A percentile compares a stretch with the other conserved stretches of the same genome.
phyloP scores from a whole-genome alignment of 306 rosid species.

The Cucurbita argyrosperma region DNA sequence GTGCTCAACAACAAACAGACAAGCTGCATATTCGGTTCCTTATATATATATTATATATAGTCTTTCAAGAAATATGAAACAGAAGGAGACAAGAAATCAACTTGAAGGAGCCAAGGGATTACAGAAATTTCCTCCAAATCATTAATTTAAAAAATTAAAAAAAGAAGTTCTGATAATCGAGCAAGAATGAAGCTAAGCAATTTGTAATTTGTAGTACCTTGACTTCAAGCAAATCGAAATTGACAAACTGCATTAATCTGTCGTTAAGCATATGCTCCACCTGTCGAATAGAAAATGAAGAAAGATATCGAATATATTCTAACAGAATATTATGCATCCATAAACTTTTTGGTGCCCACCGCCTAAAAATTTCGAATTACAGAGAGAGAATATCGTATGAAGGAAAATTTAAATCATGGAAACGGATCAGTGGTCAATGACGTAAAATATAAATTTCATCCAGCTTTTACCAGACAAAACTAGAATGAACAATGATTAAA shows the following conservation, averaged over 20 bases:
- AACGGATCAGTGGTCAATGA: not conserved
- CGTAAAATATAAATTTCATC: not conserved
- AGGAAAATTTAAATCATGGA: not conserved
- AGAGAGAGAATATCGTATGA: not conserved
- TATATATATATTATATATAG: not conserved
- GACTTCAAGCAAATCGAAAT: slow-evolving; percentile 88
- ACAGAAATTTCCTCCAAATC: not conserved
- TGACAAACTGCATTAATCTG: slow-evolving; percentile 91
- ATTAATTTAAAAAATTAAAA: not conserved
- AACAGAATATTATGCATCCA: not conserved
- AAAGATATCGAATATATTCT: not conserved
- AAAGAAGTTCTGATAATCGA: not conserved
- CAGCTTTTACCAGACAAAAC: not conserved
- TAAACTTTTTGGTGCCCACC: not conserved
- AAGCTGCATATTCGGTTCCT: not conserved
- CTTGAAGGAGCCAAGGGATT: not conserved
- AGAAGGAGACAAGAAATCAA: not conserved
- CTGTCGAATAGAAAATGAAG: slow-evolving; percentile 24
- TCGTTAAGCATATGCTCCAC: slow-evolving; percentile 97
- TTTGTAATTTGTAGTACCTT: slow-evolving; percentile 44
- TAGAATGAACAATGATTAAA: not conserved
- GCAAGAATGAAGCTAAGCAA: not conserved
- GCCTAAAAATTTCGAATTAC: not conserved
- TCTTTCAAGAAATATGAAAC: not conserved
- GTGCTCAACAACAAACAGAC: not conserved